Conservation (phyloP, 805 yeast species). For the Suhomyces sp. region DNA sequence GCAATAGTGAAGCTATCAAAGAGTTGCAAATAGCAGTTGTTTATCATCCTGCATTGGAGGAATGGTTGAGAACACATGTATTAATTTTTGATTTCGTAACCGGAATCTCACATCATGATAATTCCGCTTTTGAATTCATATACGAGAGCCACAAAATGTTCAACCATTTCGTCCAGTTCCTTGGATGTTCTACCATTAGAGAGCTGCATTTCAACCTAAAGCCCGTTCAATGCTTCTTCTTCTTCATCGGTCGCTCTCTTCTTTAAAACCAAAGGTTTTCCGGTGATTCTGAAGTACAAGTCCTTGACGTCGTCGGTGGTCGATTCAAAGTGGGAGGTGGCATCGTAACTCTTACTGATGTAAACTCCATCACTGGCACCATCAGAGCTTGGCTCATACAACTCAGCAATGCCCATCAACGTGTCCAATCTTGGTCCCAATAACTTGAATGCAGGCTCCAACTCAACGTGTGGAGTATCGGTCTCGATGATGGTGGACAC, state of each 20-base stretch:
- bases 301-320: constrained; percentile 97
- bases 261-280: constrained; percentile 85
- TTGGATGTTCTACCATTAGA: too few relatives aligned
- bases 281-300: constrained; percentile 85
- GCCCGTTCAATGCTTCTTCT: constrained; percentile 42
- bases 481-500: constrained; percentile 95
- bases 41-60: too few relatives aligned
- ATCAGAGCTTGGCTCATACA: constrained; percentile 83
- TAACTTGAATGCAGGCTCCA: constrained; percentile 90
- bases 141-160: too few relatives aligned
- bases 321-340: constrained; percentile 92
- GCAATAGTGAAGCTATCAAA: too few relatives aligned
- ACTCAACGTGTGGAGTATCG: constrained; percentile 84
- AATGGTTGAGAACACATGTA: too few relatives aligned
- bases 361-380: constrained; percentile 78
- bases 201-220: constrained; percentile 5
- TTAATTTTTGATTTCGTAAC: too few relatives aligned
- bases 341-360: constrained; percentile 87
- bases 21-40: too few relatives aligned
- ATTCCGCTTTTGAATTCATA: too few relatives aligned
- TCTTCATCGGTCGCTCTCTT: constrained; percentile 69
- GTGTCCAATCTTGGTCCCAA: constrained; percentile 80
- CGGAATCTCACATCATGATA: too few relatives aligned
- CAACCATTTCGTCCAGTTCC: too few relatives aligned
- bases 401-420: constrained; percentile 90